These are phyloP conservation scores for Hirsutella thompsonii DNA, from an alignment of 2,329 filamentous ascomycete genomes.

Conservation along the genomic window DNA sequence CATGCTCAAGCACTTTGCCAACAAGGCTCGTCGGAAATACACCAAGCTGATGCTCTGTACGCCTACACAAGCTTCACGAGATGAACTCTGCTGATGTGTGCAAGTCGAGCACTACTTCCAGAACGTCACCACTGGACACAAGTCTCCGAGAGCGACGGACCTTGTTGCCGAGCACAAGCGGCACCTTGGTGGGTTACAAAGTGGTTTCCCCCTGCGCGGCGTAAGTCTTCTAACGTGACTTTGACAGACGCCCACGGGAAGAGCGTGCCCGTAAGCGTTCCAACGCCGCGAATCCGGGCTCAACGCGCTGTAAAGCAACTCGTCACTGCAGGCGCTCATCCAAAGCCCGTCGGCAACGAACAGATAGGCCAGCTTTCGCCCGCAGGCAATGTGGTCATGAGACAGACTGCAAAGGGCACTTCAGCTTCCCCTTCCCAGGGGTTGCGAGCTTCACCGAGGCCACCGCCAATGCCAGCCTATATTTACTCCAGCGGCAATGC, in stretches of 20 bases:
- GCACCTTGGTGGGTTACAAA: constrained; percentile 10
- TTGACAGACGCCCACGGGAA: constrained; percentile 1
- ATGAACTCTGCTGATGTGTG: constrained; percentile 4
- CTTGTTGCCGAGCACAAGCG: constrained; percentile 21
- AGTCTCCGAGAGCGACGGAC: constrained; percentile 21
- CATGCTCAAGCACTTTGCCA: constrained; percentile 25
- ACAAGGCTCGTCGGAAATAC: constrained; percentile 23
- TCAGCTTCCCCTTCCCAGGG: no score
- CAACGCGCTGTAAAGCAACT: not conserved
- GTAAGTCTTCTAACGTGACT: not conserved
- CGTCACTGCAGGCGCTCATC: not conserved
- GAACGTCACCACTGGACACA: constrained; percentile 23
- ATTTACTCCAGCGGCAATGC: no score
- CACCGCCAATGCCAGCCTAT: no score
- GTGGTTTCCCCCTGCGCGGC: not conserved
- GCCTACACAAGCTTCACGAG: constrained; percentile 6
- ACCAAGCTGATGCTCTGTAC: constrained; percentile 26
- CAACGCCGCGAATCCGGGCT: not conserved
- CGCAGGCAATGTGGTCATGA: not conserved
- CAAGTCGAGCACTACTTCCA: constrained; percentile 33
- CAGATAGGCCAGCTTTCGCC: not conserved
- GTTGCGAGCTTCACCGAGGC: no score
- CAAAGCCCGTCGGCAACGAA: not conserved
- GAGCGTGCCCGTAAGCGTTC: not conserved
- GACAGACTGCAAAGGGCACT: no score